Base-by-base conservation (phyloP, 2,329 filamentous ascomycete species). In the Diaporthe australafricana region DNA sequence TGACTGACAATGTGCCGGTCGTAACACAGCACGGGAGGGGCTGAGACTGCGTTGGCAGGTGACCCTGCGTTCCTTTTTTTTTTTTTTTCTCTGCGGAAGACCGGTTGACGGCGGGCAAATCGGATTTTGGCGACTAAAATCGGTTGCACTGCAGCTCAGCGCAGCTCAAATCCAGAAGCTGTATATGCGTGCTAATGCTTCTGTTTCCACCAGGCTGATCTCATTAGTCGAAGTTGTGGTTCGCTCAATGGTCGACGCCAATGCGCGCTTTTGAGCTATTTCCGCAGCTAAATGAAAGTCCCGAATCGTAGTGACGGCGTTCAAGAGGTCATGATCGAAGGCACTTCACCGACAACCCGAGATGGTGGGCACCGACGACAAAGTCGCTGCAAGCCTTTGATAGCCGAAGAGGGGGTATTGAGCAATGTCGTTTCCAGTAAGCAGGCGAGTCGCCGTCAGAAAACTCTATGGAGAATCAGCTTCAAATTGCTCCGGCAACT, bases 61-160 rank as follows among this genome's bases (percentile, higher is more conserved):
- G 40, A 42, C 35, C 22, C 47, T 3, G 38, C 14, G 27, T n/a
- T 27, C 47, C 45, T 67, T 52, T 60, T 42, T 63, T 55, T 62
- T 38, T 52, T 32, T 53, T 69, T 38, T 52, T 32, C 47, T 69
- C 53, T 48, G 57, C 56, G 52, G 47, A 70, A 45, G 40, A 56
- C 35, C 45, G 32, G 27, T 40, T 60, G 66, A 38, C 53, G 27
- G 65, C 48, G 70, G 48, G 70, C 72, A 70, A 73, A 72, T 73
- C 65, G 72, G 70, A 73, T 35, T 50, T 62, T 47, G 65, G 50
- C 57, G 38, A 70, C 56, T 22, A 32, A 47, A 55, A 9, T 60
- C 57, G 65, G 70, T 72, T 27, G 68, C 66, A 73, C 72, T 53
- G 57, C 65, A 72, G 57, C 55, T 67, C 65, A 68, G 72, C 50